phyloP scores from a whole-genome alignment of 495 filamentous ascomycete species.

The Tuber indicum region DNA sequence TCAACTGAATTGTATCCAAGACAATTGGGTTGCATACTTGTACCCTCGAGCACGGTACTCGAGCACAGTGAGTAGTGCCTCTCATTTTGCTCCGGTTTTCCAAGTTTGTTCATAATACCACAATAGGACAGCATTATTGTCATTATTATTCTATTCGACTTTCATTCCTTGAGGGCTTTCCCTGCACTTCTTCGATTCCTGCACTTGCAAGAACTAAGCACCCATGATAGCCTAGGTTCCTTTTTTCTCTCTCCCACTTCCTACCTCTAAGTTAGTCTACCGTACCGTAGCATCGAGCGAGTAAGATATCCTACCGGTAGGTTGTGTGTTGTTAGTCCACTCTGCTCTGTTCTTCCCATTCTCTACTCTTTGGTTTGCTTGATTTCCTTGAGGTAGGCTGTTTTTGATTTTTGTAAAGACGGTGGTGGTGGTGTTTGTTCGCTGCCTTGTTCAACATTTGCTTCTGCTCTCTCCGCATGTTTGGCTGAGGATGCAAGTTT shows the following conservation, averaged over 20 bases:
- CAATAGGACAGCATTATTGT: not conserved
- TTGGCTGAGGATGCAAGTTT: slow-evolving; percentile 12
- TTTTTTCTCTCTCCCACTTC: not conserved
- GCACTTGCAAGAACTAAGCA: not conserved
- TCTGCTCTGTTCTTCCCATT: not conserved
- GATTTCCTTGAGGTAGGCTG: not conserved
- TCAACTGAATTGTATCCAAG: not conserved
- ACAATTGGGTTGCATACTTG: no score
- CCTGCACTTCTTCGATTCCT: not conserved
- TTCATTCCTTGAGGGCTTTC: not conserved
- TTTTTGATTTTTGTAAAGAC: not conserved
- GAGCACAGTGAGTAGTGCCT: not conserved
- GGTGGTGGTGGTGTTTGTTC: slow-evolving; percentile 2
- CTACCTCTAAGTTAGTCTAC: not conserved
- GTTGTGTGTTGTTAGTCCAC: not conserved
- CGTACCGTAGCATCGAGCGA: not conserved
- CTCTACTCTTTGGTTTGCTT: not conserved
- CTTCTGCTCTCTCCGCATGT: slow-evolving; percentile 9
- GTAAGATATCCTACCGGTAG: not conserved
- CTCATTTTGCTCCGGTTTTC: slow-evolving; percentile 3
- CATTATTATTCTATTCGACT: not conserved
- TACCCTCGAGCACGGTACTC: not conserved
- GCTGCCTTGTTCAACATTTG: not conserved
- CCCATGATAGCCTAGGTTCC: not conserved
- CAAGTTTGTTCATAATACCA: not conserved